Percentiles rank a stretch among this genome's conserved stretches.
These are phyloP conservation scores for Pleomassaria siparia DNA, from an alignment of 2,329 filamentous ascomycete species.

Conservation along the genomic window DNA sequence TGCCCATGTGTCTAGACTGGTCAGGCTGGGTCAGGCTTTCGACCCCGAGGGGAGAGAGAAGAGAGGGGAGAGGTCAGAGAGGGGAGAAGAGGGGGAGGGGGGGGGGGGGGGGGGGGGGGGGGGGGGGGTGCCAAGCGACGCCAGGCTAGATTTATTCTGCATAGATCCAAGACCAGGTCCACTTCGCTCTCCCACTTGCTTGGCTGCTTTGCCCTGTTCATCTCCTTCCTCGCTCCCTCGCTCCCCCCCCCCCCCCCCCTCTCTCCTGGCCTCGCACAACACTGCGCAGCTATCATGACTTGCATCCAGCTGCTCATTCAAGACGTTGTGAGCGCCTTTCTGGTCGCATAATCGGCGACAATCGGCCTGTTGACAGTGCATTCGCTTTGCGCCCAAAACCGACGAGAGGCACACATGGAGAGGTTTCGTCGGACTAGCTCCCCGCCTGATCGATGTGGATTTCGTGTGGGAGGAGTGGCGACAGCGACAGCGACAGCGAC, in stretches of 20 bases:
- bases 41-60: no score
- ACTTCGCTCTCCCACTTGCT: neutral
- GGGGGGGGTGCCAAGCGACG: no score
- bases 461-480: neutral
- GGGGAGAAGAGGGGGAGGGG: no score
- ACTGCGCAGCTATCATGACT: constrained; percentile 3
- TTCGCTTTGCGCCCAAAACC: neutral
- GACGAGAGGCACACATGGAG: constrained; percentile 14
- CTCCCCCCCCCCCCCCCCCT: neutral
- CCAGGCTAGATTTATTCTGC: constrained; percentile 1
- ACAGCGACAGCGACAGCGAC: no score
- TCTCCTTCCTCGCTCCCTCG: no score
- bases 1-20: no score
- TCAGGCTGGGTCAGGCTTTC: no score
- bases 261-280: neutral
- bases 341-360: constrained; percentile 3
- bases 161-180: neutral
- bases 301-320: neutral
- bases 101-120: no score
- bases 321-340: neutral
- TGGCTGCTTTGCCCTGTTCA: no score
- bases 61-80: no score
- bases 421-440: constrained; percentile 26
- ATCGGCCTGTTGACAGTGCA: neutral
- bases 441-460: constrained; percentile 16